phyloP scores from a whole-genome alignment of 176 grass and related monocot genomes.

The Aegilops longissima region DNA sequence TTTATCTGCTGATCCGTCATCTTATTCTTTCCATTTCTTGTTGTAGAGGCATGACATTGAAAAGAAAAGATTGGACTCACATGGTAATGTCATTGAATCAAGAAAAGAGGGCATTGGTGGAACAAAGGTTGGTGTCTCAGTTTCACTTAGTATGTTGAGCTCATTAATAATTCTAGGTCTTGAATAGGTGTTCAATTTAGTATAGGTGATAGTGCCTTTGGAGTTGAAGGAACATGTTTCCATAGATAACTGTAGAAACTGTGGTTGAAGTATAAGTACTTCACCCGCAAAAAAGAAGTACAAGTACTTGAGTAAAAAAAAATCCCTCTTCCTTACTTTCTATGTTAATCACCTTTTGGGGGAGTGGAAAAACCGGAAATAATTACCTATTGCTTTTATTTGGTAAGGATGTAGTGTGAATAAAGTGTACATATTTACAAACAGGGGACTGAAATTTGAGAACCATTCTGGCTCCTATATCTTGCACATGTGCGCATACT shows the following conservation, averaged over 20 bases:
- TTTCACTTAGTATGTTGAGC: conserved; percentile 13
- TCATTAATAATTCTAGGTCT: neutral
- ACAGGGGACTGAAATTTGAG: neutral
- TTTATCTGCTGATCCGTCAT: conserved; percentile 3
- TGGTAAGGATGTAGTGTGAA: neutral
- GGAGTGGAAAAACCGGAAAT: neutral
- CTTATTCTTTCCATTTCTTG: conserved; percentile 23
- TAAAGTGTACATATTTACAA: conserved; percentile 10
- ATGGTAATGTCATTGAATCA: conserved; percentile 79
- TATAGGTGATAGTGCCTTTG: neutral
- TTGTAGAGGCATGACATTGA: conserved; percentile 85
- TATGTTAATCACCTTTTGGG: neutral
- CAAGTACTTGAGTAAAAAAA: neutral
- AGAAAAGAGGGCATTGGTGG: conserved; percentile 82
- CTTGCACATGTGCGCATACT: neutral
- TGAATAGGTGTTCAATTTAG: neutral
- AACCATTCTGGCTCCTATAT: conserved; percentile 3
- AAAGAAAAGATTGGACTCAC: conserved; percentile 66
- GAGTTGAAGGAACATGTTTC: neutral
- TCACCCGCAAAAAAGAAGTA: neutral
- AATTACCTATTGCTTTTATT: neutral
- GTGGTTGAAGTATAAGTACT: conserved; percentile 16
- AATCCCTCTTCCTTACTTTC: neutral
- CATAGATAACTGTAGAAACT: neutral
- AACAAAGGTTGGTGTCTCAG: conserved; percentile 62